phyloP scores from a whole-genome alignment of 2,329 filamentous ascomycete species.

The Setomelanomma holmii region DNA sequence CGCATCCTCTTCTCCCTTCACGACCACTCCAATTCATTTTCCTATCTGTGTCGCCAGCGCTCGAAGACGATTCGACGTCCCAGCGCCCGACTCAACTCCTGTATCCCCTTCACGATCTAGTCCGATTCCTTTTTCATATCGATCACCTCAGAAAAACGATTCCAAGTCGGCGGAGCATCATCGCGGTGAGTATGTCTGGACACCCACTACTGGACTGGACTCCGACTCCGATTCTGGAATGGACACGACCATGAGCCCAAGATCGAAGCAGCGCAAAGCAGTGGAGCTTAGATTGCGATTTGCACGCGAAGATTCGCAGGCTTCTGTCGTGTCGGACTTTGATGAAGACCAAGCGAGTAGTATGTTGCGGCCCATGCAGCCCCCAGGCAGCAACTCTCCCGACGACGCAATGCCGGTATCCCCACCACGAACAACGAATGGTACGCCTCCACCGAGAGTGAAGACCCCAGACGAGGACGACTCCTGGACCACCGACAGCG shows the following conservation, averaged over 20 bases:
- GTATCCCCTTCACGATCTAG: slow-evolving; percentile 38
- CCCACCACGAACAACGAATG: slow-evolving; percentile 12
- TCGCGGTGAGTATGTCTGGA: slow-evolving; percentile 57
- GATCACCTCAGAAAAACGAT: slow-evolving; percentile 22
- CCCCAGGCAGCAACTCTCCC: slow-evolving; percentile 38
- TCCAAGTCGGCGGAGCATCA: slow-evolving; percentile 55
- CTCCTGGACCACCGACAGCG: slow-evolving; percentile 49
- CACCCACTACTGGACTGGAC: slow-evolving; percentile 22
- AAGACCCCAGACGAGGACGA: slow-evolving; percentile 17
- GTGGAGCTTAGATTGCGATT: slow-evolving; percentile 31
- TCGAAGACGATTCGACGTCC: slow-evolving; percentile 27
- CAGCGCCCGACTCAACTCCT: slow-evolving; percentile 38
- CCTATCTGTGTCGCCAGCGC: slow-evolving; percentile 42
- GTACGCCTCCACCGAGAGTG: slow-evolving; percentile 12
- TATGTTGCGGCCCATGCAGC: slow-evolving; percentile 53
- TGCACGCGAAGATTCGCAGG: slow-evolving; percentile 38
- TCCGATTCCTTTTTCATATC: slow-evolving; percentile 46
- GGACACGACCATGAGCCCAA: slow-evolving; percentile 26
- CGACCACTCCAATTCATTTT: slow-evolving; percentile 52
- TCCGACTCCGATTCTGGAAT: slow-evolving; percentile 2
- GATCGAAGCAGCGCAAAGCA: slow-evolving; percentile 20
- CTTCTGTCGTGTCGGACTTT: slow-evolving; percentile 39
- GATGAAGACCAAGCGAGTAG: slow-evolving; percentile 46
- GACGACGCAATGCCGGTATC: slow-evolving; percentile 22
- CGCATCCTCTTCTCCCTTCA: slow-evolving; percentile 54